These are phyloP conservation scores for Aquilaria sinensis DNA, from an alignment of 345 rosid genomes.

Conservation along the genomic window DNA sequence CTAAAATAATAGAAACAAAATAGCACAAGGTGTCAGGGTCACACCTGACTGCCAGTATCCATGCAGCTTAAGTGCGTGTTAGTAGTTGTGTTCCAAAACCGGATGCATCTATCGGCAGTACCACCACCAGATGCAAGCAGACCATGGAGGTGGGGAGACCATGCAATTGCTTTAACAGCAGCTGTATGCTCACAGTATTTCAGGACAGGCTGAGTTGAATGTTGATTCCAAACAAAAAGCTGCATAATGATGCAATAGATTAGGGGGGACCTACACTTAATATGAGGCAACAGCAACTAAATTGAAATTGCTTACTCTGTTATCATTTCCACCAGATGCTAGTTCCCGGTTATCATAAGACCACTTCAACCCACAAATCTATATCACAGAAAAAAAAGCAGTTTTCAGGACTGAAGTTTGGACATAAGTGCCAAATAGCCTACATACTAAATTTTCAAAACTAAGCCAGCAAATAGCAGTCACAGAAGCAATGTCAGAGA, in stretches of 20 bases:
- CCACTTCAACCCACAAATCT: slow-evolving; percentile 99
- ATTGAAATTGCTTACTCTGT: slow-evolving; percentile 44
- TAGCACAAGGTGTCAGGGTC: not conserved
- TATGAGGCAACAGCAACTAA: not conserved
- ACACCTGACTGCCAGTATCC: slow-evolving; percentile 99
- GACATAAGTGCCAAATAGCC: slow-evolving; percentile 3
- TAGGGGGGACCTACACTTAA: not conserved
- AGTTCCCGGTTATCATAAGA: slow-evolving; percentile 94
- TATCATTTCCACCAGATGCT: slow-evolving; percentile 99
- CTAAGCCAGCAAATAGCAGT: slow-evolving; percentile 1
- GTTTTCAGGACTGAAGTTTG: slow-evolving; percentile 10
- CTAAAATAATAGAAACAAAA: no score
- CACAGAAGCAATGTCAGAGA: slow-evolving; percentile 3
- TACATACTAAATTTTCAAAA: not conserved
- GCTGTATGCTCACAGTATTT: slow-evolving; percentile 95
- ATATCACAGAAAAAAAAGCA: slow-evolving; percentile 12
- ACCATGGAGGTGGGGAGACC: slow-evolving; percentile 99
- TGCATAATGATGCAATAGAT: slow-evolving; percentile 24
- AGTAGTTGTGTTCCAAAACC: slow-evolving; percentile 97
- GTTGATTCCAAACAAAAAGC: slow-evolving; percentile 99
- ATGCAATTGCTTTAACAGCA: slow-evolving; percentile 98
- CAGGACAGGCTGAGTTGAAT: slow-evolving; percentile 82
- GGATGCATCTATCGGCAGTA: slow-evolving; percentile 92
- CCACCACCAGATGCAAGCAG: slow-evolving; percentile 99
- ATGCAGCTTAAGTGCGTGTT: slow-evolving; percentile 81